Evolutionary conservation across 2,329 filamentous ascomycete species (phyloP).

Genomic region (Colletotrichum limetticola): DNA sequence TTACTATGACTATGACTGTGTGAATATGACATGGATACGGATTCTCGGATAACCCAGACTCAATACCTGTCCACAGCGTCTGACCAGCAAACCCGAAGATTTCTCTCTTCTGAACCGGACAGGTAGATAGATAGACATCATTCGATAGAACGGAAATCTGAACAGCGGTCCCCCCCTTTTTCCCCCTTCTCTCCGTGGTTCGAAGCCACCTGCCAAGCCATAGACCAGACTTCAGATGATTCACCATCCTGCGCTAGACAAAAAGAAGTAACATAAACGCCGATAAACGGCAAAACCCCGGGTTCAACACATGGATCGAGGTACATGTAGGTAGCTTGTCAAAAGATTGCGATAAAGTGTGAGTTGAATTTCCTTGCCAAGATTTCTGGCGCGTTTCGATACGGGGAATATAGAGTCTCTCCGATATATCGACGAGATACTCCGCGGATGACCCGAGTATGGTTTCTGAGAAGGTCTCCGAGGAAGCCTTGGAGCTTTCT

Average conservation of each 20-base stretch:
- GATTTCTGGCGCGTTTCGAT: neutral
- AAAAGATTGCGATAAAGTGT: neutral
- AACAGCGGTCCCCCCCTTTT: neutral
- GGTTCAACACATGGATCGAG: no score
- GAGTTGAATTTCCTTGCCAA: slow-evolving; percentile 15
- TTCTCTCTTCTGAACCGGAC: neutral
- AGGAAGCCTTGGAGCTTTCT: neutral
- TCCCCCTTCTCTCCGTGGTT: no score
- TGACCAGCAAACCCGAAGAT: neutral
- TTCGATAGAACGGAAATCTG: neutral
- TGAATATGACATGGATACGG: no score
- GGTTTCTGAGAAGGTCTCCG: neutral
- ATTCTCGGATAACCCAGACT: no score
- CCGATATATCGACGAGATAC: neutral
- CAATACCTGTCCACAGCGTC: no score
- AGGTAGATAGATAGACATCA: neutral
- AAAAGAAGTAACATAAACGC: neutral
- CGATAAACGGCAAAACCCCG: no score
- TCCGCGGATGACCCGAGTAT: neutral
- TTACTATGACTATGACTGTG: no score
- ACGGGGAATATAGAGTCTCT: neutral
- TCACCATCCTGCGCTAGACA: slow-evolving; percentile 17
- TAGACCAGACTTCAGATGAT: slow-evolving; percentile 22
- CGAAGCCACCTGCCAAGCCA: slow-evolving; percentile 9
- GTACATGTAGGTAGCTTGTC: no score